Evolutionary conservation across 2,329 filamentous ascomycete genomes (phyloP), one percentile per base, ranked within the genome.

Genomic region (Ceratocystis cacaofunesta): DNA sequence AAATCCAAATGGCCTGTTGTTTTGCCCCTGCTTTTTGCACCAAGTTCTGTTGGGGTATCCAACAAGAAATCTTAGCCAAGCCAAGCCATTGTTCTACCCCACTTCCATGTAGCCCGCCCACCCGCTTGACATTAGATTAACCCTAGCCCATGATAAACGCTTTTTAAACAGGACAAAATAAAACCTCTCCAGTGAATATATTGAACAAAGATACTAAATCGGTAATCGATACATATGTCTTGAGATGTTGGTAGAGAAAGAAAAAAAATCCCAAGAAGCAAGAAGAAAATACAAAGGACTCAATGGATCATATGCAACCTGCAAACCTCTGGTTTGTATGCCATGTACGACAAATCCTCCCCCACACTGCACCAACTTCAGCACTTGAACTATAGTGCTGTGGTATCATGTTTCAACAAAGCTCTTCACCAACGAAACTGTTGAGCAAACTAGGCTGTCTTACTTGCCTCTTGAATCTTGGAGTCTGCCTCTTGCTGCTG

Each of bases 401-500:
- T 66, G 65, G 65, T 66, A 66, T 66, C 61, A 63, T 52, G 25
- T 63, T 60, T 55, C 50, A 63, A 46, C 28, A 12, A 17, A 41
- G 32, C 46, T n/a, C 44, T 57, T n/a, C 43, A 32, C n/a, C 30
- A 41, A 61, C 19, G 22, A 48, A 30, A 48, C 15, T 22, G 7
- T 28, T 15, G 22, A 28, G 36, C 36, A 46, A 62, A 57, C 63
- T 65, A 67, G 32, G 63, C 44, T 4, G 63, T 61, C 43, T 63
- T 67, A 52, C 74, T 76, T 68, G 82, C 79, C 73, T 80, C 79
- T 71, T 79, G 76, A 22, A 79, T 78, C 69, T 81, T 78, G 70
- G 86, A 78, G 70, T 88, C 80, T 41, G 83, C 83, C 73, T 92
- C 86, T 73, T 95, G 88, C 71, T 92, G 83, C 70, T 90, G 87